Percentiles rank a stretch among this genome's conserved stretches.
Evolutionary conservation across 2,329 filamentous ascomycete genomes (phyloP).

Genomic region (Fusarium phyllophilum): DNA sequence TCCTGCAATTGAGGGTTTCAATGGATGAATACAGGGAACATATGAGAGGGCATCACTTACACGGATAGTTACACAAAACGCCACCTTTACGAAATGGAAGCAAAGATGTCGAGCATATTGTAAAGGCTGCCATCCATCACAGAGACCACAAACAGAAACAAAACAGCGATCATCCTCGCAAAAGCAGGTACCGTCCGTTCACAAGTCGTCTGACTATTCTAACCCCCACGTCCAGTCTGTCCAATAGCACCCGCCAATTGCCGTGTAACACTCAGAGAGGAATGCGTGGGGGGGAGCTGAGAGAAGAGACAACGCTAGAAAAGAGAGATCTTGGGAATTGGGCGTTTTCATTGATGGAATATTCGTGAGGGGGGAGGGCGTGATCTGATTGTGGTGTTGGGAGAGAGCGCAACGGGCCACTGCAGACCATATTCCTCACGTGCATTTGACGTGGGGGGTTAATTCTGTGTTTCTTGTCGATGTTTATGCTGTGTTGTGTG

Average conservation of each 20-base stretch:
- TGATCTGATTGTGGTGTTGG: slow-evolving; percentile 9
- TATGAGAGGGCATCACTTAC: slow-evolving; percentile 1
- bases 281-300: slow-evolving; percentile 31
- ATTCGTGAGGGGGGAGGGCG: neutral
- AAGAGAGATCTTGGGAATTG: neutral
- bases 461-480: neutral
- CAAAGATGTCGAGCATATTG: slow-evolving; percentile 19
- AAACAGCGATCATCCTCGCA: slow-evolving; percentile 20
- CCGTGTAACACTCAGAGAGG: slow-evolving; percentile 27
- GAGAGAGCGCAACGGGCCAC: slow-evolving; percentile 25
- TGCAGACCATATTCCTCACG: slow-evolving; percentile 39
- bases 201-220: slow-evolving; percentile 38
- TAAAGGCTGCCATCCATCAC: slow-evolving; percentile 28
- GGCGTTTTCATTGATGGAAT: slow-evolving; percentile 2
- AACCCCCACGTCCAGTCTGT: slow-evolving; percentile 30
- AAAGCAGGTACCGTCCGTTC: slow-evolving; percentile 42
- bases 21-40: neutral
- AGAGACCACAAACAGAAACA: neutral
- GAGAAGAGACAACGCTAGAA: neutral
- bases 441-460: slow-evolving; percentile 33
- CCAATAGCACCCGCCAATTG: slow-evolving; percentile 37
- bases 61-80: slow-evolving; percentile 4
- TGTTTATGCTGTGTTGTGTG: neutral
- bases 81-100: slow-evolving; percentile 10
- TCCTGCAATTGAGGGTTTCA: neutral